Evolutionary conservation across 208 protist genomes (phyloP), one percentile per base, ranked within the genome.

Genomic region (Leishmania aethiopica): DNA sequence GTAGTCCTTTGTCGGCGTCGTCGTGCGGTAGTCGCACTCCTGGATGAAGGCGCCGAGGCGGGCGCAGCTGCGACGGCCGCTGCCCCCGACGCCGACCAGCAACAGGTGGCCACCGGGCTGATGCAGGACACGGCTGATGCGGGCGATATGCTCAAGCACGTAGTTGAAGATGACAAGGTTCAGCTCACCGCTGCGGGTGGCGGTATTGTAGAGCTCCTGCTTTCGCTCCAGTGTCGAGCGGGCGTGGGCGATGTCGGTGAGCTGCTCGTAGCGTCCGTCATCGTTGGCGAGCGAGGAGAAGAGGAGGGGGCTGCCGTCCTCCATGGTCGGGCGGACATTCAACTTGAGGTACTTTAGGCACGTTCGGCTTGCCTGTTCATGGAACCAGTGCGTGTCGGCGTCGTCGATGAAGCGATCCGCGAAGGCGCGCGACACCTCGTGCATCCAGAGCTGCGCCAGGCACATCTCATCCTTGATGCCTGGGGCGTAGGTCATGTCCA

Each of bases 111-210:
- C 99, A 35, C 91, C 92, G 45, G 99, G 99, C 87, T 99, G 98
- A 51, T 89, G 92, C 51, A 99, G 86, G 79, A 99, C 96, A 70
- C 99, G 97, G 79, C 91, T 94, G 73, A 99, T 98, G 49, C 99
- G 90, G 28, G 94, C 90, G 19, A 99, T 94, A 85, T 99, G 98
- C 84, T 99, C 95, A n/a, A 99, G 85, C 8, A 99, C 98, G 85
- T 99, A 98, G 82, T 96, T 96, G 86, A 99, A 99, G 59, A 99
- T 89, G 59, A 99, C 98, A 0, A 99, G 89, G 86, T 98, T 91
- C 67, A 99, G 97, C 55, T 95, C 90, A 19, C 90, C 92, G 15
- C 88, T 91, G 35, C 88, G 92, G 40, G 93, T 85, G 35, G 87
- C 75, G 17, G 90, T 13, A 78, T 99, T 99, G 92, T 98, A 98